Evolutionary conservation across 805 yeast species (phyloP).

Genomic region (Cyberlindnera mrakii): DNA sequence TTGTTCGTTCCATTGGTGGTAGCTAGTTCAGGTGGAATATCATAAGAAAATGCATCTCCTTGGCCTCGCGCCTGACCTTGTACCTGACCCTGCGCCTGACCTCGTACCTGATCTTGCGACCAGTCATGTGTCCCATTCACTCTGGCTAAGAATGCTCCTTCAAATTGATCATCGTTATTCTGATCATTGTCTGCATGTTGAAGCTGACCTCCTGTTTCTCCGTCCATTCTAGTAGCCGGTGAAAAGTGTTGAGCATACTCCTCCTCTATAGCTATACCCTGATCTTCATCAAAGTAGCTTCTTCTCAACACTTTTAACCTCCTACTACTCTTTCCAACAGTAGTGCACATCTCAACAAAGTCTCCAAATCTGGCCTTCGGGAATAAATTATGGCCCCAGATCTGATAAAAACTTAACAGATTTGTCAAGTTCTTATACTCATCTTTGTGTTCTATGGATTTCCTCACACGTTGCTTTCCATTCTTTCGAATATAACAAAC

Average conservation of each 20-base stretch:
- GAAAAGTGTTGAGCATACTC: conserved; percentile 1
- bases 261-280: not conserved
- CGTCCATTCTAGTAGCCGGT: not conserved
- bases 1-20: too few species aligned
- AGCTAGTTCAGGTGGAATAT: too few species aligned
- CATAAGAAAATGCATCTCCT: too few species aligned
- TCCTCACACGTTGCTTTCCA: conserved; percentile 23
- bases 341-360: conserved; percentile 48
- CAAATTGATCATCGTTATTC: conserved; percentile 1
- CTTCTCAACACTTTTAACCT: conserved; percentile 38
- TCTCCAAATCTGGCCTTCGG: conserved; percentile 79
- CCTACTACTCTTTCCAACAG: conserved; percentile 39
- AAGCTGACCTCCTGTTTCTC: too few species aligned
- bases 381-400: conserved; percentile 71
- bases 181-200: not conserved
- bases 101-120: too few species aligned
- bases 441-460: conserved; percentile 27
- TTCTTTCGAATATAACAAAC: conserved; percentile 42
- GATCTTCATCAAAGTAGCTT: conserved; percentile 33
- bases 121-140: not conserved
- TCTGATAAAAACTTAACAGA: conserved; percentile 52
- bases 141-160: conserved; percentile 1
- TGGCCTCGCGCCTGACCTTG: too few species aligned
- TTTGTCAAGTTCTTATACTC: conserved; percentile 44
- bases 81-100: too few species aligned